These are phyloP conservation scores for Diddensiella transvaalensis DNA, from an alignment of 805 yeast genomes.

Conservation along the genomic window DNA sequence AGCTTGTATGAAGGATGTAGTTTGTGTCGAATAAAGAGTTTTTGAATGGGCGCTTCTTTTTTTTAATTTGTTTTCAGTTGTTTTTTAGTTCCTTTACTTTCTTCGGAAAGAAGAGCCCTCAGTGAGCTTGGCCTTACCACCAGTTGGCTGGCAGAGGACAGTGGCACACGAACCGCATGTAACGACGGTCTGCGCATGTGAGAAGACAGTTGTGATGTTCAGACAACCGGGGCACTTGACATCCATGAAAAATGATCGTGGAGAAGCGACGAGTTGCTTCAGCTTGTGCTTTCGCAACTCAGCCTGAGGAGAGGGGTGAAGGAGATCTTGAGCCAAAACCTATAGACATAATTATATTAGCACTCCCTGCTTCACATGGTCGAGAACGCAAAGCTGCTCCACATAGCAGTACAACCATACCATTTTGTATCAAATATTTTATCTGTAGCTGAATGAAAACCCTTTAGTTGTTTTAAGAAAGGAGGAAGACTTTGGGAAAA, in stretches of 20 bases:
- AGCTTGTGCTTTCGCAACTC: constrained; percentile 97
- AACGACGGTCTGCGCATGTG: constrained; percentile 99
- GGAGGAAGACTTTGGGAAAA: no score
- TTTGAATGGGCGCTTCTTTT: no score
- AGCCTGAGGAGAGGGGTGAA: constrained; percentile 95
- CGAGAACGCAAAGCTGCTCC: no score
- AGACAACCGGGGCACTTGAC: constrained; percentile 99
- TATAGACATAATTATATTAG: no score
- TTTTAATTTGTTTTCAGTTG: no score
- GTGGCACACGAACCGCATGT: constrained; percentile 99
- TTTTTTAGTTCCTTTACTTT: constrained; percentile 83
- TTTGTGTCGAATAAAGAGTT: no score
- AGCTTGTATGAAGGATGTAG: no score
- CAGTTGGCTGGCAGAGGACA: constrained; percentile 97
- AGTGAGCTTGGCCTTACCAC: constrained; percentile 99
- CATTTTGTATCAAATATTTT: background rate
- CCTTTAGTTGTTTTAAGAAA: no score
- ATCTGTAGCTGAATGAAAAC: no score
- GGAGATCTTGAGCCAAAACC: constrained; percentile 99
- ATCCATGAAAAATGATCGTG: constrained; percentile 99
- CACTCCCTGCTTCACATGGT: no score
- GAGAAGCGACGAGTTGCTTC: constrained; percentile 94
- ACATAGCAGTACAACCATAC: no score
- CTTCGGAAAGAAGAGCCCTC: constrained; percentile 99
- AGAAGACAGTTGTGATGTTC: constrained; percentile 98